Base-by-base conservation (phyloP, 208 protist genomes). In the Trypanosoma scelopori region DNA sequence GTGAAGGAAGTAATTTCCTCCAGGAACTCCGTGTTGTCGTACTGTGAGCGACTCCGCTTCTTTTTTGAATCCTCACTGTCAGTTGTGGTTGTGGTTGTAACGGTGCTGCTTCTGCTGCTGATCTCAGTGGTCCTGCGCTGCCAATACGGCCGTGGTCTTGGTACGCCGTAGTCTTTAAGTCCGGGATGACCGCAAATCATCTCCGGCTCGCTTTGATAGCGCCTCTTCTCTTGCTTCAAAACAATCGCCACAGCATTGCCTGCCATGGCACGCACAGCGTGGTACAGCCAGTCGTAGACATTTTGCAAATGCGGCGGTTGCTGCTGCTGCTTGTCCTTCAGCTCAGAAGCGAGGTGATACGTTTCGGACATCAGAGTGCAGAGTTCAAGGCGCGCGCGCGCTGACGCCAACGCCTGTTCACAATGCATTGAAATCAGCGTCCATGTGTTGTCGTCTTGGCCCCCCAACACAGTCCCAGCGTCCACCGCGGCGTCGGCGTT, bases 1-100 rank as follows among this genome's bases (percentile, higher is more conserved):
- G 94, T 66, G 65, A 86, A 92, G 5, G 77, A 73, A 3, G 74
- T 41, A 48, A 94, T 58, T 37, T 78, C 68, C 22, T 81, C 77
- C 23, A 87, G 22, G 0, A 94, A 71, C 46, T 27, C 51, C 6
- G 68, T 53, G 41, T 87, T 69, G 75, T 93, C 90, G 63, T 81
- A 91, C 16, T 60, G 27, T 23, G 80, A 72, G 42, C 51, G 55
- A 16, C 23, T n/a, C 20, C 51, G 39, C 23, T 5, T 20, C 20
- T 28, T 43, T n/a, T 51, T 58, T 43, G 37, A 50, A 27, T 48
- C 41, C 5, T 45, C 63, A 45, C 15, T 49, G 27, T 5, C 9
- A 5, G 23, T 55, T 37, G 32, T 11, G 45, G 18, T 65, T 58
- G 25, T 55, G 15, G 37, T 65, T 60, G 20, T 15, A 35, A 25